These are phyloP conservation scores for Solanum stenotomum DNA, from an alignment of 257 asterid genomes.

Conservation along the genomic window DNA sequence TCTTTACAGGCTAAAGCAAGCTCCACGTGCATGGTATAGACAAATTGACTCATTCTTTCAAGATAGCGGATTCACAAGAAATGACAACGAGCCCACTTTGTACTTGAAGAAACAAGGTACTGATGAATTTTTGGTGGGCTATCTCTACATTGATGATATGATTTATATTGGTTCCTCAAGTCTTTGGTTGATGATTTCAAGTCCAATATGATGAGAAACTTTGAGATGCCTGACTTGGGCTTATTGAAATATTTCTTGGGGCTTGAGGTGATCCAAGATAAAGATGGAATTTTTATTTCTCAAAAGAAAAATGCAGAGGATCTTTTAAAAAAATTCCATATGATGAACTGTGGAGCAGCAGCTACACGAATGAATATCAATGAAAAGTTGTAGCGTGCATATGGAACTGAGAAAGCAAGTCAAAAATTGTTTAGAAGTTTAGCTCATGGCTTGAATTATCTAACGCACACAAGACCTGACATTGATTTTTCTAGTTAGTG, in stretches of 20 bases:
- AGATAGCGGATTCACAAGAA: not conserved
- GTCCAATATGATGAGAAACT: not conserved
- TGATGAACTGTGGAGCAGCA: not conserved
- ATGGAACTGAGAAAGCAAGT: not conserved
- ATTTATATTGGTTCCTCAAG: not conserved
- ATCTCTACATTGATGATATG: not conserved
- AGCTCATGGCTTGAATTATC: not conserved
- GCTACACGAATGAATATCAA: not conserved
- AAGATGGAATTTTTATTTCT: not conserved
- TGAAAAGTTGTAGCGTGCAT: not conserved
- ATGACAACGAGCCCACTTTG: not conserved
- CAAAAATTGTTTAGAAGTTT: not conserved
- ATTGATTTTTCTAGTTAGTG: not conserved
- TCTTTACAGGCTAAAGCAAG: not conserved
- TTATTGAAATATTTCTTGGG: constrained; percentile 3
- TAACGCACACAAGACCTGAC: not conserved
- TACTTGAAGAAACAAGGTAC: constrained; percentile 5
- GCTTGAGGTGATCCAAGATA: not conserved
- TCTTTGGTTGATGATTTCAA: not conserved
- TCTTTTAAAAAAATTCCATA: not conserved
- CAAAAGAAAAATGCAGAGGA: not conserved
- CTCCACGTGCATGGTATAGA: not conserved
- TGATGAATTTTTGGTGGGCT: not conserved
- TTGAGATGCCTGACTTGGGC: not conserved
- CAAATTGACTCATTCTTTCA: not conserved